A percentile compares a stretch with the other conserved stretches of the same genome.
Conservation (phyloP, 768 basidiomycete genomes). For the Hortiboletus flavorubellus region DNA sequence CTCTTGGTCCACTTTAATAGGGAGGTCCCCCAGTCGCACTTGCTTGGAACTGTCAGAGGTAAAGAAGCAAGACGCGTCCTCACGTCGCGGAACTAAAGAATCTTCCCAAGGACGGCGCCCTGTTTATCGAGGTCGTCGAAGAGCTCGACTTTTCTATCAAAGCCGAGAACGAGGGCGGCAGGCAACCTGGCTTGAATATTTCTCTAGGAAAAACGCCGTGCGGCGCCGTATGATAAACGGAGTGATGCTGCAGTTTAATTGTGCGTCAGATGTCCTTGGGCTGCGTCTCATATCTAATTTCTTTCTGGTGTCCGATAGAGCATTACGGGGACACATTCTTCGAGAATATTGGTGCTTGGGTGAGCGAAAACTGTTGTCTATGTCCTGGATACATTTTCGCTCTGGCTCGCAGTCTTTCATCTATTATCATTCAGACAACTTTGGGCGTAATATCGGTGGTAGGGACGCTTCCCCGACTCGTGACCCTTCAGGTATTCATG, state of each 20-base stretch:
- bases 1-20: not conserved
- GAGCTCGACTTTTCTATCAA: constrained; percentile 65
- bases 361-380: constrained; percentile 25
- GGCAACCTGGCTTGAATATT: constrained; percentile 76
- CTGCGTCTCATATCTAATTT: not conserved
- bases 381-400: not conserved
- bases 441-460: constrained; percentile 72
- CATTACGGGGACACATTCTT: constrained; percentile 84
- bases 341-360: constrained; percentile 62
- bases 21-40: constrained; percentile 51
- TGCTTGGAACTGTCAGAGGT: constrained; percentile 53
- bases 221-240: constrained; percentile 76
- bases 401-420: constrained; percentile 42
- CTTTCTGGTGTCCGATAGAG: constrained; percentile 37
- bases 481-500: constrained; percentile 32
- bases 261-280: constrained; percentile 34
- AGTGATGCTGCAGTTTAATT: constrained; percentile 82
- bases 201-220: constrained; percentile 61
- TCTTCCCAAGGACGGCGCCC: constrained; percentile 52
- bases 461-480: constrained; percentile 61
- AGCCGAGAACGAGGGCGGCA: constrained; percentile 52
- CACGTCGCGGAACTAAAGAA: constrained; percentile 64
- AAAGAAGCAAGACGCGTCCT: constrained; percentile 61
- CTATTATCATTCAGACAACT: constrained; percentile 74
- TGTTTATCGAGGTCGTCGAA: constrained; percentile 58